Evolutionary conservation across 148 eudicot genomes (phyloP).

Genomic region (Vaccinium darrowii): DNA sequence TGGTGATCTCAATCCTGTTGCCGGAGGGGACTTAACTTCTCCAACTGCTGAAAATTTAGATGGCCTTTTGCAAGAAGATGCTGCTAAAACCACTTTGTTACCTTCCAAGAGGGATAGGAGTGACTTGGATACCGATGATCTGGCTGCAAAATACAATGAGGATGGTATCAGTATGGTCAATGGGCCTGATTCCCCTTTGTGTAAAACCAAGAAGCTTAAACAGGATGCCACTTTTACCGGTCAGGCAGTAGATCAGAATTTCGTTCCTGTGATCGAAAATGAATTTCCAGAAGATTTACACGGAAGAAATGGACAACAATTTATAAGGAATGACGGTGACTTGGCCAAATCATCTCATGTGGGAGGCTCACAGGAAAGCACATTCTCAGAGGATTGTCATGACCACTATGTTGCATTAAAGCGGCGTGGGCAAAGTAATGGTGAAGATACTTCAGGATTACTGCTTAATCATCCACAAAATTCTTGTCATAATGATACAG

Average conservation of each 20-base stretch:
- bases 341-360: conserved; percentile 14
- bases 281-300: conserved; percentile 16
- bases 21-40: conserved; percentile 18
- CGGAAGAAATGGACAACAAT: not conserved
- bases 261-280: conserved; percentile 19
- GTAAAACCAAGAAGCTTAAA: conserved; percentile 43
- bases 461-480: conserved; percentile 8
- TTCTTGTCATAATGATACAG: conserved; percentile 5
- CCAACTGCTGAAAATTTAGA: conserved; percentile 10
- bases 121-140: conserved; percentile 19
- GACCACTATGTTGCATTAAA: conserved; percentile 8
- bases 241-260: conserved; percentile 21
- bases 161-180: conserved; percentile 16
- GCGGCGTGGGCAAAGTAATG: conserved; percentile 9
- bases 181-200: conserved; percentile 18
- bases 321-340: conserved; percentile 13
- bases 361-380: conserved; percentile 15
- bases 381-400: not conserved
- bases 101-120: conserved; percentile 29
- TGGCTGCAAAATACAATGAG: conserved; percentile 4
- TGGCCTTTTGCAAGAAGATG: conserved; percentile 14
- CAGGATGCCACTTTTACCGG: conserved; percentile 19
- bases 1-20: conserved; percentile 24
- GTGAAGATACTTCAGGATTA: conserved; percentile 12
- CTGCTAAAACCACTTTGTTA: conserved; percentile 17